Conservation (phyloP, 169 alveolate genomes). For the Babesia ovata region DNA sequence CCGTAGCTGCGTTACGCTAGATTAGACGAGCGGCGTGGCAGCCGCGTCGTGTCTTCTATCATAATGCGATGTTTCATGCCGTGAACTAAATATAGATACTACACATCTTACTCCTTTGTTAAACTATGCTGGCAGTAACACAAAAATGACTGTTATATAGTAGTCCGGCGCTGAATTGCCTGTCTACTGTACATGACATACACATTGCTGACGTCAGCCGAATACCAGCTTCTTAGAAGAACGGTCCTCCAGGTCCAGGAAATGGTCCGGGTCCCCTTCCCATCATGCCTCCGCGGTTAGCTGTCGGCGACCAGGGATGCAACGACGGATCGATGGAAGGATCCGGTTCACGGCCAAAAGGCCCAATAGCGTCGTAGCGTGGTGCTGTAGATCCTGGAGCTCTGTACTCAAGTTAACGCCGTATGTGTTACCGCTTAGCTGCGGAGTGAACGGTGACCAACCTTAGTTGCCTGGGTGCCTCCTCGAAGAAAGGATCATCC, state of each 20-base stretch:
- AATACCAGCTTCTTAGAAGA: not conserved
- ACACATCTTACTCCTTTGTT: too few relatives aligned
- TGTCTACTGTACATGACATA: too few relatives aligned
- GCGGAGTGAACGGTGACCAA: slow-evolving; percentile 16
- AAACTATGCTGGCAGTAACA: too few relatives aligned
- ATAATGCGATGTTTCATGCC: too few relatives aligned
- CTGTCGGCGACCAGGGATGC: not conserved
- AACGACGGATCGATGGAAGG: slow-evolving; percentile 66
- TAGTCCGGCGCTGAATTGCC: too few relatives aligned
- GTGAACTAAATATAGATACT: too few relatives aligned
- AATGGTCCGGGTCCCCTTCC: slow-evolving; percentile 17
- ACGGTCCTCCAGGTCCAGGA: slow-evolving; percentile 14
- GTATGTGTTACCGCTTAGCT: too few relatives aligned
- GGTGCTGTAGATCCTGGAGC: slow-evolving; percentile 8
- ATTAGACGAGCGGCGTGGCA: too few relatives aligned
- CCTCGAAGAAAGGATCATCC: slow-evolving; percentile 71
- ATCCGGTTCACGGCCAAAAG: slow-evolving; percentile 78
- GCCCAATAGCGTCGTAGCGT: slow-evolving; percentile 78
- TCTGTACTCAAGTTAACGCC: not conserved
- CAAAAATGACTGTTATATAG: too few relatives aligned
- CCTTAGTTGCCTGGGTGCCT: slow-evolving; percentile 19
- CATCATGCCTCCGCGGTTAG: not conserved
- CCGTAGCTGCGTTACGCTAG: too few relatives aligned
- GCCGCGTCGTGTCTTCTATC: too few relatives aligned
- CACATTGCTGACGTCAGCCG: too few relatives aligned